Percentiles rank a stretch among this genome's conserved stretches.
Conservation (phyloP, 108 stramenopile species). For the Cylindrotheca closterium region DNA sequence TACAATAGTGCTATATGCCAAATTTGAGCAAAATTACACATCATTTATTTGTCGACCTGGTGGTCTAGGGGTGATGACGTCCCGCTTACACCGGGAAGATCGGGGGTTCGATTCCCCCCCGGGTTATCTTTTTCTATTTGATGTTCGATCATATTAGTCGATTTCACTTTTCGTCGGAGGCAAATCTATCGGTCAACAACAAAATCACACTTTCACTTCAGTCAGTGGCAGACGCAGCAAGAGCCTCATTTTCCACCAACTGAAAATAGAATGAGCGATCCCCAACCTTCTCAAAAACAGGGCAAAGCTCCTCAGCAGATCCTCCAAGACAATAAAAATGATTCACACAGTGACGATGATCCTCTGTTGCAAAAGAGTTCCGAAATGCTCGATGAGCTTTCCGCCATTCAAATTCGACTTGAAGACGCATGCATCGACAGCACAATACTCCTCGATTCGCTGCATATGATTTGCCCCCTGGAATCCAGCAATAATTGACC, state of each 20-base stretch:
- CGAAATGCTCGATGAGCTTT: background rate
- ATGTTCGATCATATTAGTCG: too few species aligned
- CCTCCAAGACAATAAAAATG: too few species aligned
- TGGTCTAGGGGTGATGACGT: constrained; percentile 31
- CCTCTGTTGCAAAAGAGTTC: background rate
- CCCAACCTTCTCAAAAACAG: too few species aligned
- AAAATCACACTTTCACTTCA: too few species aligned
- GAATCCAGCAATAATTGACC: background rate
- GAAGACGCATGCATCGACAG: background rate
- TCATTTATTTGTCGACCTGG: constrained; percentile 4
- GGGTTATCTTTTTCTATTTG: constrained; percentile 12
- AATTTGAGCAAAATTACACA: too few species aligned
- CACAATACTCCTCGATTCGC: background rate
- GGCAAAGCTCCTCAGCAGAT: too few species aligned
- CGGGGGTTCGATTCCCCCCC: constrained; percentile 20
- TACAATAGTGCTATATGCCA: too few species aligned
- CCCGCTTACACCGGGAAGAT: constrained; percentile 40
- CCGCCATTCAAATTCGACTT: background rate
- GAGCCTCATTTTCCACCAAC: too few species aligned
- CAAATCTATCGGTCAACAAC: too few species aligned
- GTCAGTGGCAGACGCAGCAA: too few species aligned
- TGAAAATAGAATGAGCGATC: too few species aligned
- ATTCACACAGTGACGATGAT: background rate
- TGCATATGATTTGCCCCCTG: background rate
- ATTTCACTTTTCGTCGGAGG: too few species aligned